Evolutionary conservation across 306 rosid species (phyloP), one percentile per base, ranked within the genome.

Genomic region (Oxytropis ochrocephala): DNA sequence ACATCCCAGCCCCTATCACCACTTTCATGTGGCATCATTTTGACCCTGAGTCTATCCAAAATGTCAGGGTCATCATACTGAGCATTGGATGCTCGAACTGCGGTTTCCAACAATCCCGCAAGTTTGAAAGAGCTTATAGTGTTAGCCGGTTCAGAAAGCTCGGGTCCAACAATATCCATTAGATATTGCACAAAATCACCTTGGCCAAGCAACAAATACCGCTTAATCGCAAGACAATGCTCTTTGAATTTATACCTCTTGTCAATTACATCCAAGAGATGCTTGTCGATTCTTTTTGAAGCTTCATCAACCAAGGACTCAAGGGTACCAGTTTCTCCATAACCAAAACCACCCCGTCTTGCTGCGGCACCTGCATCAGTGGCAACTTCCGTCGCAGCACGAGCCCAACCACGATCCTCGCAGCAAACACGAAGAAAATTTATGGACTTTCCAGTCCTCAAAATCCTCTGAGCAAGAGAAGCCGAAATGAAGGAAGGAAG

Each of bases 1-100:
- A 95, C 97, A 73, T 95, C 99, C 99, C 96, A 91, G 35, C 97
- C 97, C 76, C 92, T 84, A 73, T 91, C 96, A 52, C 96, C 96
- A 24, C 84, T 81, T 78, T 86, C 99, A 75, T 95, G 99, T 8
- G 96, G 96, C 99, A 95, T 91, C 92, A 95, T 95, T 79, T 89
- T 91, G 55, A 95, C 95, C 86, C 87, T 83, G 78, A 95, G 82
- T 71, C 96, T 85, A 82, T 95, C 99, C 86, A 95, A 79, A 80
- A 95, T 91, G 67, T 91, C 97, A 38, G 82, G 96, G 72, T 95
- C 95, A 56, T 95, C 97, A 55, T 95, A 95, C 50, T 95, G 97
- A 67, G 97, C 99, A 82, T 95, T 95, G 16, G 99, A 95, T 6
- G 92, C 81, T 16, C 99, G 91, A 42, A 94, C 69, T 39, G 99